Evolutionary conservation across 768 basidiomycete species (phyloP).

Genomic region (Trametopsis cervina): DNA sequence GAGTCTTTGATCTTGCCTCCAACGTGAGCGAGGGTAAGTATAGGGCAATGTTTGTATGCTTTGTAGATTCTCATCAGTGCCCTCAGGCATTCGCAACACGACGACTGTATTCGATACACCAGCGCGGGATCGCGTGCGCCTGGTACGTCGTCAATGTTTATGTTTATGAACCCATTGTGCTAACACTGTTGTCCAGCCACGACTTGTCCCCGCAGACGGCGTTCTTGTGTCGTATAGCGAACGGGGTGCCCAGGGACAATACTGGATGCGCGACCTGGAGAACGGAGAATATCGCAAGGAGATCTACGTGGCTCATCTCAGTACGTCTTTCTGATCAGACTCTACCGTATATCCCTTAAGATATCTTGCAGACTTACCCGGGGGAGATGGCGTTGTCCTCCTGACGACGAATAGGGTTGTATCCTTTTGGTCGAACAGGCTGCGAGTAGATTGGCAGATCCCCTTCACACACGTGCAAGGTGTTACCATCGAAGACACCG

Average conservation of each 20-base stretch:
- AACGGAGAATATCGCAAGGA: constrained; percentile 83
- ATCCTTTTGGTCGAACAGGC: constrained; percentile 78
- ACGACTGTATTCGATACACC: constrained; percentile 96
- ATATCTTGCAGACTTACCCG: constrained; percentile 58
- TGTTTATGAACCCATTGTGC: too few species aligned
- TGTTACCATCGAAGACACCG: constrained; percentile 84
- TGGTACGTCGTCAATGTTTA: constrained; percentile 40
- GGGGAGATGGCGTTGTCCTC: constrained; percentile 72
- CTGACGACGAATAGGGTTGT: constrained; percentile 76
- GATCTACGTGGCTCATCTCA: constrained; percentile 86
- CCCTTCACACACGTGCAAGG: constrained; percentile 83
- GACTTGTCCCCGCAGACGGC: constrained; percentile 81
- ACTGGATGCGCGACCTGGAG: constrained; percentile 94
- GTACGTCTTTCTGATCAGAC: constrained; percentile 35
- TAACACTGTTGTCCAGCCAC: constrained; percentile 44
- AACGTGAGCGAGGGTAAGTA: constrained; percentile 82
- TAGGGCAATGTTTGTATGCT: not conserved
- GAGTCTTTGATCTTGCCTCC: constrained; percentile 92
- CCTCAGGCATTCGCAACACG: constrained; percentile 88
- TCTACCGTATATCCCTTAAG: too few species aligned
- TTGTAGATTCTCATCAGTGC: not conserved
- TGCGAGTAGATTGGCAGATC: constrained; percentile 88
- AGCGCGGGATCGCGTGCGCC: constrained; percentile 77
- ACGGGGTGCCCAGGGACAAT: constrained; percentile 89
- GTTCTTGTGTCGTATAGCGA: constrained; percentile 82